Evolutionary conservation across 2,329 filamentous ascomycete species (phyloP).

Genomic region (Graphilbum fragrans): DNA sequence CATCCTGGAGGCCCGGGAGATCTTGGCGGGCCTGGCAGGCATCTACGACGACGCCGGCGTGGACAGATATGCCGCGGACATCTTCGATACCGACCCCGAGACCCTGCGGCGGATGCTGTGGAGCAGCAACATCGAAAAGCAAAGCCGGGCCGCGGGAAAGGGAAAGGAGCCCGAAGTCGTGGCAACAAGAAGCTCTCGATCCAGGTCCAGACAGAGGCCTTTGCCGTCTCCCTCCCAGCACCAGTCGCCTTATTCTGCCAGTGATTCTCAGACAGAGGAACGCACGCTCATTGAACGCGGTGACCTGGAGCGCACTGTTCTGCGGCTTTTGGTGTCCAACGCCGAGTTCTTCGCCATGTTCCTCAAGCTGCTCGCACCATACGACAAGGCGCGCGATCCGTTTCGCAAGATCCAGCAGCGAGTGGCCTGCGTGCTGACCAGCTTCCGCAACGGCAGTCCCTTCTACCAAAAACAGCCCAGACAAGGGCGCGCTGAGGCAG

Average conservation of each 20-base stretch:
- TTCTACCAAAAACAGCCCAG: too few relatives aligned
- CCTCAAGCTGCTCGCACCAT: conserved; percentile 28
- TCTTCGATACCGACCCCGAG: conserved; percentile 20
- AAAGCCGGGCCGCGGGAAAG: neutral
- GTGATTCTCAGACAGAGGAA: neutral
- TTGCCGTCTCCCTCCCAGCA: too few relatives aligned
- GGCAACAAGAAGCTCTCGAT: too few relatives aligned
- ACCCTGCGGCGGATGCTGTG: conserved; percentile 6
- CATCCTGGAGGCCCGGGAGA: conserved; percentile 36
- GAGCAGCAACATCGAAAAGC: neutral
- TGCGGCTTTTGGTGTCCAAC: conserved; percentile 41
- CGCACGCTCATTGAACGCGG: conserved; percentile 24
- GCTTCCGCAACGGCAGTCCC: conserved; percentile 18
- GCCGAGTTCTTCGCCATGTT: conserved; percentile 43
- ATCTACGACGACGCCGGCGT: conserved; percentile 25
- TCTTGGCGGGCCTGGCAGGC: conserved; percentile 33
- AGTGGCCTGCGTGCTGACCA: conserved; percentile 31
- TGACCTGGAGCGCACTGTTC: conserved; percentile 38
- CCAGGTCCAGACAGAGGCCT: too few relatives aligned
- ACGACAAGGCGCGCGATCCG: conserved; percentile 30
- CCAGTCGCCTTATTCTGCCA: too few relatives aligned
- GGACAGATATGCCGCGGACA: conserved; percentile 30
- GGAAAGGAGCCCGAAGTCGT: neutral
- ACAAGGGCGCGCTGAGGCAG: neutral
- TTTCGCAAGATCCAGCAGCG: conserved; percentile 37